phyloP scores from a whole-genome alignment of 768 basidiomycete species.

The Xerocomellus amylosporus region DNA sequence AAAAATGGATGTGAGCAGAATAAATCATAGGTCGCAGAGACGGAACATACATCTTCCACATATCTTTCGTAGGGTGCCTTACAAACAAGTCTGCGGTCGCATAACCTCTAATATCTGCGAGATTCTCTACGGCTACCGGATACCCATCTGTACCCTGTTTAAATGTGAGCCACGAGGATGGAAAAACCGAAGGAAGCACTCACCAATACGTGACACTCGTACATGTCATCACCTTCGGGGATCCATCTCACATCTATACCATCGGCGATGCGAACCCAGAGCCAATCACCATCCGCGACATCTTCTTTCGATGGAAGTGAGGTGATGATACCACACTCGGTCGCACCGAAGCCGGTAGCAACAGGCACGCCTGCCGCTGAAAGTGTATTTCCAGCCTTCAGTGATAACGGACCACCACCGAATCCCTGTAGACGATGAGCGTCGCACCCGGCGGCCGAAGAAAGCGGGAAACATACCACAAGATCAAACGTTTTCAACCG shows the following conservation, averaged over 20 bases:
- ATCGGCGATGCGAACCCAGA: constrained; percentile 8
- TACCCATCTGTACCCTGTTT: neutral
- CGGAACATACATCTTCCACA: constrained; percentile 14
- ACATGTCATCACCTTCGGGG: constrained; percentile 31
- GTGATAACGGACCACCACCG: constrained; percentile 12
- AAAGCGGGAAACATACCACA: neutral
- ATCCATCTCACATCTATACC: constrained; percentile 25
- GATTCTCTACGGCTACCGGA: constrained; percentile 26
- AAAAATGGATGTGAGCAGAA: neutral
- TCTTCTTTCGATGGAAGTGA: constrained; percentile 1
- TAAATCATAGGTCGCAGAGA: neutral
- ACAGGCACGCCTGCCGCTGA: constrained; percentile 14
- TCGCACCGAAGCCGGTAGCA: constrained; percentile 14
- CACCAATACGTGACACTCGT: constrained; percentile 38
- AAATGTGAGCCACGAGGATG: neutral
- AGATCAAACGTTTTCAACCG: neutral
- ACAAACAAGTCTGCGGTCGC: constrained; percentile 43
- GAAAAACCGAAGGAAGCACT: neutral
- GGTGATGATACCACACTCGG: constrained; percentile 17
- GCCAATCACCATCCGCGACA: constrained; percentile 17
- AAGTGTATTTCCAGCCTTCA: constrained; percentile 13
- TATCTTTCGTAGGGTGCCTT: constrained; percentile 41
- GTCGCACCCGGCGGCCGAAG: no score
- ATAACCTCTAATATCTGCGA: constrained; percentile 33
- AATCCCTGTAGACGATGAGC: neutral